Evolutionary conservation across 345 rosid genomes (phyloP).

Genomic region (Schrenkiella parvula): DNA sequence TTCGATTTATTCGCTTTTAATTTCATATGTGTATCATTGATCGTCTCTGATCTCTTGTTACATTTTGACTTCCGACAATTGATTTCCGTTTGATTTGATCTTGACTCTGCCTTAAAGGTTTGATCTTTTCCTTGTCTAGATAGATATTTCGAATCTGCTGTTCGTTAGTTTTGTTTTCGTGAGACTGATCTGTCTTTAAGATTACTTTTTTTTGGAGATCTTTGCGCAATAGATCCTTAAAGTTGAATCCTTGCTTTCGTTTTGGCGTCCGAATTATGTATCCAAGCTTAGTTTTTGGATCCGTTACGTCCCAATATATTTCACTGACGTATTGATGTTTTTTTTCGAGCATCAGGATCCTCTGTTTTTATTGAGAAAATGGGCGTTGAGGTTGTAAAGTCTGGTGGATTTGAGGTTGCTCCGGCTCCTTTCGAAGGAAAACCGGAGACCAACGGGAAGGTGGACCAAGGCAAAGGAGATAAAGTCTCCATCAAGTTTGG

Average conservation of each 20-base stretch:
- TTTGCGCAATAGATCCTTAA: slow-evolving; percentile 5
- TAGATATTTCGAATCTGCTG: too few species aligned
- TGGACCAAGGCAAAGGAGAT: slow-evolving; percentile 39
- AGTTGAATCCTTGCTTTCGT: slow-evolving; percentile 8
- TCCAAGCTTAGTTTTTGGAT: neutral
- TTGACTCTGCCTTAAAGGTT: neutral
- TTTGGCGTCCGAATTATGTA: neutral
- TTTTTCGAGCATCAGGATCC: slow-evolving; percentile 12
- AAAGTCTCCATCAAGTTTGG: slow-evolving; percentile 51
- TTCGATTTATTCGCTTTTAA: neutral
- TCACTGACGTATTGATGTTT: neutral
- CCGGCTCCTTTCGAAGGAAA: slow-evolving; percentile 49
- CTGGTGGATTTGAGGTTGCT: slow-evolving; percentile 62
- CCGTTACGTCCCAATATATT: neutral
- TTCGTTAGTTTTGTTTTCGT: too few species aligned
- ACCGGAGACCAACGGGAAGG: slow-evolving; percentile 47
- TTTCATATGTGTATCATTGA: neutral
- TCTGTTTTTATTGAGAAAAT: slow-evolving; percentile 33
- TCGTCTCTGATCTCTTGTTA: slow-evolving; percentile 1
- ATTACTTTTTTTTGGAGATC: too few species aligned
- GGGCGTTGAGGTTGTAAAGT: slow-evolving; percentile 69
- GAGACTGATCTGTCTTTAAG: slow-evolving; percentile 15
- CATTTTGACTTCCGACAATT: neutral
- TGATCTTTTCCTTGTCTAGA: too few species aligned
- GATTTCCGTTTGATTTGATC: slow-evolving; percentile 7